Base-by-base conservation (phyloP, 2,329 filamentous ascomycete species). In the Knufia fluminis region DNA sequence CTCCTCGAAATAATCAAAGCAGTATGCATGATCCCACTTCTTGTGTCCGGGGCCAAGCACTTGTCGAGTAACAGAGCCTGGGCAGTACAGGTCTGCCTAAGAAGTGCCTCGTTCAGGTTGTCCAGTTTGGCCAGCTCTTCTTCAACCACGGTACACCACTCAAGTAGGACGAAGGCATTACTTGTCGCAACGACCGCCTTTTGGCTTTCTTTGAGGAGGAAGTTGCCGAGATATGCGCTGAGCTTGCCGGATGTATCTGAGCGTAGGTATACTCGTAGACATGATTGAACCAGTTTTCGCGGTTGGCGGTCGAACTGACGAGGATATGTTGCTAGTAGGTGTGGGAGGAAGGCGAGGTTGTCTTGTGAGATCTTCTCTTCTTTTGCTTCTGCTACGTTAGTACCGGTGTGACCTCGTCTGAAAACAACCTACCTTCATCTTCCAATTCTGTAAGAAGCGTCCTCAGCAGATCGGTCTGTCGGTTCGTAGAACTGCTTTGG, bases 271-370 rank as follows among this genome's bases (percentile, higher is more conserved):
- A 80, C 75, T 55, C 75, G 71, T 50, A 98, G 75, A 64, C 90
- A 95, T 69, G 78, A 75, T 65, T 95, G 86, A 26, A 89, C 88
- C 32, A 87, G 88, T 59, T 82, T 77, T 59, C 92, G 80, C 39
- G 92, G 97, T 56, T 79, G 73, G 60, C 90, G 82, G 69, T 98
- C 92, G 67, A 82, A 72, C 68, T 97, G 98, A 59, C 85, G 80
- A 53, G 86, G 79, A 63, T 96, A 89, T 46, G 90, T 96, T 64
- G 81, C 80, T 70, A 97, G 91, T 26, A 98, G 78, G 28, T 89
- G 72, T 53, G 80, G 76, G 55, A 94, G 71, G 46, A 92, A 66
- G 64, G 67, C 64, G 51, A 70, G 59, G 76, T 64, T 52, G 70
- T 48, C 45, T 26, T 39, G 45, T n/a, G 45, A 48, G 33, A 31